phyloP scores from a whole-genome alignment of 2,329 filamentous ascomycete genomes.

The Cadophora malorum region DNA sequence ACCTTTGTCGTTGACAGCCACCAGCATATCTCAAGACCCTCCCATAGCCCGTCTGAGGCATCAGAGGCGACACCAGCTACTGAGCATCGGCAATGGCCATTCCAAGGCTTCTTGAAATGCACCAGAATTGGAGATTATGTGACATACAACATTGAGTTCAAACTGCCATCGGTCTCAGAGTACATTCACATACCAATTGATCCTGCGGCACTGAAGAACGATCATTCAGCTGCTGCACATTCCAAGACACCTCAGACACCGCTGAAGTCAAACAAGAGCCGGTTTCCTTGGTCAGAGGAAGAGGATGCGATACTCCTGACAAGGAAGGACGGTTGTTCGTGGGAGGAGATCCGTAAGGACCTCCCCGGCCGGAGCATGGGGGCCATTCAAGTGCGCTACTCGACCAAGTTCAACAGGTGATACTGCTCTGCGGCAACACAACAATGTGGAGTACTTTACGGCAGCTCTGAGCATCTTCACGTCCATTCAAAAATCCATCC shows the following conservation, averaged over 20 bases:
- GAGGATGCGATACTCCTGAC: slow-evolving; percentile 2
- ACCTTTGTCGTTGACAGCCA: neutral
- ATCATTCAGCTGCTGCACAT: neutral
- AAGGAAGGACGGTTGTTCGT: neutral
- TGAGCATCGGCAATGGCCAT: slow-evolving; percentile 34
- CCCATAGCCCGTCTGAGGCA: slow-evolving; percentile 1
- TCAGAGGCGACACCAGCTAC: slow-evolving; percentile 27
- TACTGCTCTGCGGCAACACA: no score
- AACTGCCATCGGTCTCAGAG: slow-evolving; percentile 25
- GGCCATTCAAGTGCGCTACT: neutral
- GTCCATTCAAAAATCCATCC: no score
- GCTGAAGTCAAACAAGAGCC: slow-evolving; percentile 1
- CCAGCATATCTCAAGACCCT: neutral
- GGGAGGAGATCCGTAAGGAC: neutral
- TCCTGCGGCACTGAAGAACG: slow-evolving; percentile 23
- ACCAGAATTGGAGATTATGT: slow-evolving; percentile 26
- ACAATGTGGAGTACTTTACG: no score
- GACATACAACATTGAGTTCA: slow-evolving; percentile 30
- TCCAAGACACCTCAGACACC: slow-evolving; percentile 2
- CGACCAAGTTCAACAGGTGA: neutral
- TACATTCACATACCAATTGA: slow-evolving; percentile 27
- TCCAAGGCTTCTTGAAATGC: slow-evolving; percentile 35
- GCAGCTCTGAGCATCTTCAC: no score
- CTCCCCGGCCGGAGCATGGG: no score
- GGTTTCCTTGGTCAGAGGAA: neutral